These are phyloP conservation scores for Scleromitrula shiraiana DNA, from an alignment of 2,329 filamentous ascomycete genomes.

Conservation along the genomic window DNA sequence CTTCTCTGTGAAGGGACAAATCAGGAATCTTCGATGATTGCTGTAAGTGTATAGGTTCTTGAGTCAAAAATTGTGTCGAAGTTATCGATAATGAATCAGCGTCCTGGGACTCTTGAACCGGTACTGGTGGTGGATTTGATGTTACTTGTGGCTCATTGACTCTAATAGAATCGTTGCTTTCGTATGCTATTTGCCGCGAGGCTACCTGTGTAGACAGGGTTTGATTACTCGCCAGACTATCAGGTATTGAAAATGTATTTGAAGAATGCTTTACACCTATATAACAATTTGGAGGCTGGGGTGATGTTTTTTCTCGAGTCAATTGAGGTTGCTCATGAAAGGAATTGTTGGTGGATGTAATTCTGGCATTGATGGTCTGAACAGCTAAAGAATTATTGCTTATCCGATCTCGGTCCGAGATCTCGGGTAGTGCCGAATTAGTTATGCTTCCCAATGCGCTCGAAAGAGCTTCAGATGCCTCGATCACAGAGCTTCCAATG, in stretches of 20 bases:
- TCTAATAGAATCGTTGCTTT: not conserved
- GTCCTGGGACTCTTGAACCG: not conserved
- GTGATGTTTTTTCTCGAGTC: no score
- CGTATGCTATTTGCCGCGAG: not conserved
- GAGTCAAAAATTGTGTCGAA: not conserved
- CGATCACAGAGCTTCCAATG: no score
- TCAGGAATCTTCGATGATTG: slow-evolving; percentile 1
- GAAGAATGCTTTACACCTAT: not conserved
- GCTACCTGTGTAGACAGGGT: not conserved
- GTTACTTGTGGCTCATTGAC: not conserved
- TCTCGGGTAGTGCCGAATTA: slow-evolving; percentile 1
- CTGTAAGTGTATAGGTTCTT: not conserved
- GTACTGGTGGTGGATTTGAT: not conserved
- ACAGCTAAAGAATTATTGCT: not conserved
- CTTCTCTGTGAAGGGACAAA: slow-evolving; percentile 1
- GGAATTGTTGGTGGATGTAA: not conserved
- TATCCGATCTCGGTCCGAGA: slow-evolving; percentile 7
- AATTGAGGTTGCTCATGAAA: no score
- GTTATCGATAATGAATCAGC: not conserved
- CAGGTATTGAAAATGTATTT: not conserved
- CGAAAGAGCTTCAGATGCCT: no score
- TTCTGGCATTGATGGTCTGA: not conserved
- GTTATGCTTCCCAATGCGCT: no score
- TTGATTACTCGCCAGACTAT: slow-evolving; percentile 1
- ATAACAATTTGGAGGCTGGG: not conserved